These are phyloP conservation scores for Noccaea bulbosa DNA, from an alignment of 345 rosid species.

Conservation along the genomic window DNA sequence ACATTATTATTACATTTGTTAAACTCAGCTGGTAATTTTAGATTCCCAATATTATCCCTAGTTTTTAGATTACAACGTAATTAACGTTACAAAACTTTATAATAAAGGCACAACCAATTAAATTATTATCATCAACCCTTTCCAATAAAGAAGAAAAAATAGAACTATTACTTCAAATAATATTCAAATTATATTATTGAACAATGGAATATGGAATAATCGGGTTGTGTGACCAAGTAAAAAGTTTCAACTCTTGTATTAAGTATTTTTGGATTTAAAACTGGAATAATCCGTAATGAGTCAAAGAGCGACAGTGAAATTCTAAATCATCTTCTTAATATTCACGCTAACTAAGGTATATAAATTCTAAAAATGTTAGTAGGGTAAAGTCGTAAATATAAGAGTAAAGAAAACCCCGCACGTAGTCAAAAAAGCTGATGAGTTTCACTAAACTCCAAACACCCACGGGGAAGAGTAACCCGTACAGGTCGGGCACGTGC, in stretches of 20 bases:
- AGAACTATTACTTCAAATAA: background rate
- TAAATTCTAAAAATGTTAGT: background rate
- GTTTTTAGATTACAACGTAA: background rate
- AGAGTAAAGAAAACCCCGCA: slow-evolving; percentile 14
- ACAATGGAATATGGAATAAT: background rate
- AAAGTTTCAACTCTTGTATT: background rate
- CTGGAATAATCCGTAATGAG: slow-evolving; percentile 4
- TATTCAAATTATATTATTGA: background rate
- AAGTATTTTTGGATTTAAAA: background rate
- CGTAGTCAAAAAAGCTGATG: slow-evolving; percentile 39
- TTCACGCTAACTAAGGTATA: slow-evolving; percentile 28
- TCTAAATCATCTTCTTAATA: slow-evolving; percentile 27
- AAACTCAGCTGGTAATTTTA: background rate
- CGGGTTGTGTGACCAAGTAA: background rate
- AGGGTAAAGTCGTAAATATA: slow-evolving; percentile 29
- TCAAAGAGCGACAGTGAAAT: slow-evolving; percentile 27
- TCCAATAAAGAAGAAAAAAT: background rate
- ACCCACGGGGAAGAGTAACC: slow-evolving; percentile 44
- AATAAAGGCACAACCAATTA: background rate
- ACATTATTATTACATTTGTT: background rate
- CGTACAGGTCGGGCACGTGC: slow-evolving; percentile 45
- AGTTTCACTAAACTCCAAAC: slow-evolving; percentile 40
- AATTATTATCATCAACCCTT: background rate
- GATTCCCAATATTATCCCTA: slow-evolving; percentile 28
- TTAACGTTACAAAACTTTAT: background rate